These are phyloP conservation scores for Tuber magnatum DNA, from an alignment of 495 filamentous ascomycete species.

Conservation along the genomic window DNA sequence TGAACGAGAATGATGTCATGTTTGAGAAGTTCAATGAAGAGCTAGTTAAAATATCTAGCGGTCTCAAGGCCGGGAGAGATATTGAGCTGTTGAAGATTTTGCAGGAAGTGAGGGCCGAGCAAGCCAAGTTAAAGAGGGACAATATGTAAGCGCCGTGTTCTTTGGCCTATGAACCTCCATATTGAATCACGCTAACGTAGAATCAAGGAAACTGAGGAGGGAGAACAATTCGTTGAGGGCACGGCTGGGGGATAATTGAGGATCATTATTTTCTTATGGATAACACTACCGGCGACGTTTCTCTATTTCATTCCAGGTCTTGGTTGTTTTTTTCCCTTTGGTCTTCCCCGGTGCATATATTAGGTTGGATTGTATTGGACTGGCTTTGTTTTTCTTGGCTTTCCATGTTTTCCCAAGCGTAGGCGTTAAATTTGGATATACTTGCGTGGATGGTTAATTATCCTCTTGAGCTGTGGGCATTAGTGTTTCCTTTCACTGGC, in stretches of 20 bases:
- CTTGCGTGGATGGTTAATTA: background rate
- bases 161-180: background rate
- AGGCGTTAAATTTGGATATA: background rate
- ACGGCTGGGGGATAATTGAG: constrained; percentile 16
- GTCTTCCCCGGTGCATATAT: constrained; percentile 31
- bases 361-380: background rate
- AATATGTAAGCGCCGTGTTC: constrained; percentile 46
- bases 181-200: constrained; percentile 12
- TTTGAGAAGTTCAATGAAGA: constrained; percentile 92
- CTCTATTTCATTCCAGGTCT: background rate
- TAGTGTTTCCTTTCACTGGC: background rate
- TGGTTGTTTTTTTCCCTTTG: constrained; percentile 22
- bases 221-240: constrained; percentile 46
- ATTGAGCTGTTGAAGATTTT: constrained; percentile 64
- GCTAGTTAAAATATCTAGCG: constrained; percentile 71
- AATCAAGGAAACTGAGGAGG: constrained; percentile 50
- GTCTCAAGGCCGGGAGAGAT: constrained; percentile 59
- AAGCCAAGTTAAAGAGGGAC: constrained; percentile 66
- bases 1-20: constrained; percentile 76
- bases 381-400: background rate
- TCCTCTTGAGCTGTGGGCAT: background rate
- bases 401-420: constrained; percentile 5
- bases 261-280: constrained; percentile 16
- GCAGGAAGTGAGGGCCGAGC: constrained; percentile 60
- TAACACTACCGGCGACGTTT: background rate